Conservation (phyloP, 768 basidiomycete species). For the Panellus pusillus region DNA sequence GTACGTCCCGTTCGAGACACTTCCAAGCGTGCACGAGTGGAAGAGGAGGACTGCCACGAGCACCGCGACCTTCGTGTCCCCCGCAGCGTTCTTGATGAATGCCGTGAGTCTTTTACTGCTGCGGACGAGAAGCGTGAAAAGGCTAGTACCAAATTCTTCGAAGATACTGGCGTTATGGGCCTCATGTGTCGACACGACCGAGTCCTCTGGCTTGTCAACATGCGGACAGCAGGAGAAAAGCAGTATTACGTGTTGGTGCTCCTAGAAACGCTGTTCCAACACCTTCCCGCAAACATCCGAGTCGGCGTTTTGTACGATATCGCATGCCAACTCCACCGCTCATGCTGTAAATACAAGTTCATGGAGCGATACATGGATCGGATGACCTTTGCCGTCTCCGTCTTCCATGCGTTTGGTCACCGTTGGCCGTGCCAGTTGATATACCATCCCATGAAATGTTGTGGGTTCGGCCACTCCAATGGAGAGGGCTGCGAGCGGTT, state of each 20-base stretch:
- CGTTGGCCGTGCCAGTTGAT: conserved; percentile 35
- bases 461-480: conserved; percentile 28
- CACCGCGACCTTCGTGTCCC: conserved; percentile 18
- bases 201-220: conserved; percentile 33
- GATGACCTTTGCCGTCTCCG: conserved; percentile 29
- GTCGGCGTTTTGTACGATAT: conserved; percentile 32
- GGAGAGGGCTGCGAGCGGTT: conserved; percentile 30
- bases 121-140: conserved; percentile 24
- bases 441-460: conserved; percentile 30
- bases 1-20: conserved; percentile 2
- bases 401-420: conserved; percentile 39
- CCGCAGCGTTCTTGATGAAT: conserved; percentile 17
- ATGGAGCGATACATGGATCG: conserved; percentile 22
- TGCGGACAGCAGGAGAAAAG: conserved; percentile 33
- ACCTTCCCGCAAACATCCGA: conserved; percentile 23
- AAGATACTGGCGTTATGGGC: conserved; percentile 34
- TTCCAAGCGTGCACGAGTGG: neutral
- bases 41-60: conserved; percentile 18
- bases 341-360: conserved; percentile 5
- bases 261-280: conserved; percentile 28
- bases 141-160: conserved; percentile 21
- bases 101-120: conserved; percentile 21
- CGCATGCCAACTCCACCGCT: conserved; percentile 29
- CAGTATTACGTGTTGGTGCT: conserved; percentile 33
- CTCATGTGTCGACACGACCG: conserved; percentile 35